These are phyloP conservation scores for Sporothrix pseudoabietina DNA, from an alignment of 2,329 filamentous ascomycete species.

Conservation along the genomic window DNA sequence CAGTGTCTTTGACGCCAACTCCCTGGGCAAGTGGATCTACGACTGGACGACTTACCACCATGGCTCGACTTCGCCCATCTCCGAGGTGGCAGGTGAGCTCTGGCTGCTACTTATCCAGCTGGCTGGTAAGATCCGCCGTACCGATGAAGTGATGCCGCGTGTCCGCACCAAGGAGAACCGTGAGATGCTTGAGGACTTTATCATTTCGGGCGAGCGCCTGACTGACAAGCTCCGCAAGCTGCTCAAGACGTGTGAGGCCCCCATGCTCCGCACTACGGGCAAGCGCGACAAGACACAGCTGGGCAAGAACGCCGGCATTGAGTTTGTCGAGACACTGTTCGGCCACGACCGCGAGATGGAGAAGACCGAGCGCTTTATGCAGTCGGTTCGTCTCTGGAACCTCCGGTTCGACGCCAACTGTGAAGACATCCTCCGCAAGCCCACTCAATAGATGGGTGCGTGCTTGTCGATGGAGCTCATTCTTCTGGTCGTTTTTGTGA, in stretches of 20 bases:
- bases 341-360: constrained; percentile 87
- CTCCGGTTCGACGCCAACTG: constrained; percentile 95
- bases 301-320: constrained; percentile 87
- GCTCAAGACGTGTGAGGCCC: constrained; percentile 87
- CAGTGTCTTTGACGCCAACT: constrained; percentile 96
- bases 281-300: constrained; percentile 77
- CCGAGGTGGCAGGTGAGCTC: constrained; percentile 89
- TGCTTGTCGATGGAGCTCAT: not conserved
- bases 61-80: constrained; percentile 77
- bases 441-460: constrained; percentile 51
- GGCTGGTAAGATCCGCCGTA: constrained; percentile 88
- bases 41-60: constrained; percentile 97
- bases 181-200: constrained; percentile 86
- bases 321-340: constrained; percentile 96
- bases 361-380: constrained; percentile 91
- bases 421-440: constrained; percentile 76
- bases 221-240: constrained; percentile 83
- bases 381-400: constrained; percentile 82
- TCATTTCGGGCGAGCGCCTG: constrained; percentile 83
- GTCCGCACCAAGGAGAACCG: constrained; percentile 73
- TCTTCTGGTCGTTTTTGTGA: not conserved
- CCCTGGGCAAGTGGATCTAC: constrained; percentile 98
- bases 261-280: constrained; percentile 83
- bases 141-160: constrained; percentile 73
- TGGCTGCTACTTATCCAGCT: constrained; percentile 95